phyloP scores from a whole-genome alignment of 2,329 filamentous ascomycete genomes.

The Neofusicoccum sp. region DNA sequence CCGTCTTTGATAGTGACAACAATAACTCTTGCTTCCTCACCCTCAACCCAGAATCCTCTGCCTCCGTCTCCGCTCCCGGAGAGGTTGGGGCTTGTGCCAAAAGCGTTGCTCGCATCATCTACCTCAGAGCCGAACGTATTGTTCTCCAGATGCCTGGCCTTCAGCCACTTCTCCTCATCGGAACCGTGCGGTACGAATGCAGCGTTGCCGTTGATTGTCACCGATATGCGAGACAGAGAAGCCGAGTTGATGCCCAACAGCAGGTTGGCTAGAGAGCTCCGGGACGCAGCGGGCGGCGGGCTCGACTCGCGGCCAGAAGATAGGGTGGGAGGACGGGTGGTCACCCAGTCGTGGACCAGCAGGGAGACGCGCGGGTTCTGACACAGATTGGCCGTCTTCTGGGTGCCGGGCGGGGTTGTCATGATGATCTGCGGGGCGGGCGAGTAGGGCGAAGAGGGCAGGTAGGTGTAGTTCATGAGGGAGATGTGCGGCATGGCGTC shows the following conservation, averaged over 20 bases:
- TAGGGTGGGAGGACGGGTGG: constrained; percentile 81
- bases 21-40: constrained; percentile 83
- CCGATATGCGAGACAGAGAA: constrained; percentile 83
- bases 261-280: constrained; percentile 77
- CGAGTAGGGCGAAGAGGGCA: constrained; percentile 71
- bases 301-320: constrained; percentile 59
- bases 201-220: constrained; percentile 90
- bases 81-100: constrained; percentile 38
- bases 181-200: constrained; percentile 71
- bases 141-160: constrained; percentile 82
- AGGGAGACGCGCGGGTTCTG: constrained; percentile 86
- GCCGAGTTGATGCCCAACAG: constrained; percentile 90
- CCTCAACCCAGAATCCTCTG: constrained; percentile 71
- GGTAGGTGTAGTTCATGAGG: constrained; percentile 99
- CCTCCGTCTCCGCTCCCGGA: constrained; percentile 49
- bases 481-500: constrained; percentile 86
- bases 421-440: constrained; percentile 75
- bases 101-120: constrained; percentile 24
- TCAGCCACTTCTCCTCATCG: constrained; percentile 83
- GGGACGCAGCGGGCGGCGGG: constrained; percentile 57
- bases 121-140: constrained; percentile 74
- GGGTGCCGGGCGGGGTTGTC: constrained; percentile 79
- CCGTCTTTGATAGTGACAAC: constrained; percentile 83
- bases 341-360: constrained; percentile 98
- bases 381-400: constrained; percentile 79